Conservation (phyloP, 768 basidiomycete species). For the Holtermanniella nyarrowii region DNA sequence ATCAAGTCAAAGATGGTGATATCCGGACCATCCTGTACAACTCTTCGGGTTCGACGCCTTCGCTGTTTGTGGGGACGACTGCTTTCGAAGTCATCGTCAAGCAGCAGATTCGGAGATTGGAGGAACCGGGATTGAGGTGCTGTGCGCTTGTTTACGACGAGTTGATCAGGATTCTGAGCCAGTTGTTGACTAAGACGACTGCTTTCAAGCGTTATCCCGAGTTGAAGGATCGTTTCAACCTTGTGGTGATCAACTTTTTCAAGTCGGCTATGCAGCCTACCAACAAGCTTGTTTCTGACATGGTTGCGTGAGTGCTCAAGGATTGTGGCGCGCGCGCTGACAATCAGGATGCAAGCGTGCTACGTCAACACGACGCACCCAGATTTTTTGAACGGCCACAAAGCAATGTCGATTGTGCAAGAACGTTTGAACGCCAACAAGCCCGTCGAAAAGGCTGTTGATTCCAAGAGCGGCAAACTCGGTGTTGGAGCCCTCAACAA, state of each 20-base stretch:
- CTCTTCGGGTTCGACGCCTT: constrained; percentile 96
- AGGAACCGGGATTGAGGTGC: constrained; percentile 87
- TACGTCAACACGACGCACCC: constrained; percentile 99
- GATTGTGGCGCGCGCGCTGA: not conserved
- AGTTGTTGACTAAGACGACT: constrained; percentile 81
- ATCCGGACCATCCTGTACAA: constrained; percentile 94
- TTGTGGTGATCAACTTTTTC: constrained; percentile 94
- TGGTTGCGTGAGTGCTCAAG: constrained; percentile 64
- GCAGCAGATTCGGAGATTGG: constrained; percentile 93
- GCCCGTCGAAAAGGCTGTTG: constrained; percentile 52
- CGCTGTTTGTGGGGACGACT: constrained; percentile 89
- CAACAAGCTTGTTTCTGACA: constrained; percentile 82
- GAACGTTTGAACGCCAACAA: constrained; percentile 67
- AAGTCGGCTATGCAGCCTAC: constrained; percentile 88
- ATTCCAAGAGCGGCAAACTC: constrained; percentile 62
- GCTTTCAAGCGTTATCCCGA: constrained; percentile 93
- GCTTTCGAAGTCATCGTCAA: constrained; percentile 99
- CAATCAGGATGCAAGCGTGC: constrained; percentile 82
- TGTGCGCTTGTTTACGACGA: constrained; percentile 95
- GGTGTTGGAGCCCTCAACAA: constrained; percentile 66
- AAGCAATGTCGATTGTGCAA: constrained; percentile 74
- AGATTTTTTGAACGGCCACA: constrained; percentile 94
- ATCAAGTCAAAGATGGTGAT: constrained; percentile 97
- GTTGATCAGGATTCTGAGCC: constrained; percentile 87
- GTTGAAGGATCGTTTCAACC: constrained; percentile 90